These are phyloP conservation scores for Apiosordaria backusii DNA, from an alignment of 495 filamentous ascomycete species.

Conservation along the genomic window DNA sequence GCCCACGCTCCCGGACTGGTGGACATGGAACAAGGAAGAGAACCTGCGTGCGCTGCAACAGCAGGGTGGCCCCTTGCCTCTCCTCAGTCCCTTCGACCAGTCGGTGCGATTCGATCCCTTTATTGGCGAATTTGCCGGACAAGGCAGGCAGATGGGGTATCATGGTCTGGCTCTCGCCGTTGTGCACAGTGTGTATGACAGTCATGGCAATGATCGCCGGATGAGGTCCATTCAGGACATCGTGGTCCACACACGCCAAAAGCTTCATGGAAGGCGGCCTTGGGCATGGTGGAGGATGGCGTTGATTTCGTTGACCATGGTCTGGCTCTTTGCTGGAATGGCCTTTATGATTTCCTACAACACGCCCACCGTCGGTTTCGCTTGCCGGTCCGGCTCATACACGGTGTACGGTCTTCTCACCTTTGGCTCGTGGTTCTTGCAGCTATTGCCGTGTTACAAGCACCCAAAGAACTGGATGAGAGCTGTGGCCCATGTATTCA, in stretches of 20 bases:
- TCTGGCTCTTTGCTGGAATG: constrained; percentile 32
- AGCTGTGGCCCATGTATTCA: constrained; percentile 6
- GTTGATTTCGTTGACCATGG: constrained; percentile 30
- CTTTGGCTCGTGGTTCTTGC: constrained; percentile 28
- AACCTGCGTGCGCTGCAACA: neutral
- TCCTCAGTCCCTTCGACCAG: neutral
- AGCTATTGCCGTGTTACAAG: neutral
- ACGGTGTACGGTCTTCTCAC: constrained; percentile 39
- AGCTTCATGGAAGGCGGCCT: constrained; percentile 3
- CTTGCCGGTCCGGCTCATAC: constrained; percentile 49
- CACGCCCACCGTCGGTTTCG: constrained; percentile 49
- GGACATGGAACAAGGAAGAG: neutral
- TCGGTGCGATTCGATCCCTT: neutral
- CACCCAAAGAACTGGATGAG: neutral
- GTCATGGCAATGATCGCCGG: neutral
- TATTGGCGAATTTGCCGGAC: constrained; percentile 38
- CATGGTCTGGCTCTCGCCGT: constrained; percentile 48
- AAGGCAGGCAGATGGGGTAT: constrained; percentile 45
- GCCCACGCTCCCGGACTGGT: neutral
- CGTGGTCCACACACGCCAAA: neutral
- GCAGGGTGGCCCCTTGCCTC: constrained; percentile 19
- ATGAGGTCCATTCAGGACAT: neutral
- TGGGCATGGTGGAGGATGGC: constrained; percentile 17
- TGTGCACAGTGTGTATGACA: constrained; percentile 39
- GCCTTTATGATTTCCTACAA: constrained; percentile 43